Conservation (phyloP, 805 yeast genomes). For the Blastobotrys mokoenaii region DNA sequence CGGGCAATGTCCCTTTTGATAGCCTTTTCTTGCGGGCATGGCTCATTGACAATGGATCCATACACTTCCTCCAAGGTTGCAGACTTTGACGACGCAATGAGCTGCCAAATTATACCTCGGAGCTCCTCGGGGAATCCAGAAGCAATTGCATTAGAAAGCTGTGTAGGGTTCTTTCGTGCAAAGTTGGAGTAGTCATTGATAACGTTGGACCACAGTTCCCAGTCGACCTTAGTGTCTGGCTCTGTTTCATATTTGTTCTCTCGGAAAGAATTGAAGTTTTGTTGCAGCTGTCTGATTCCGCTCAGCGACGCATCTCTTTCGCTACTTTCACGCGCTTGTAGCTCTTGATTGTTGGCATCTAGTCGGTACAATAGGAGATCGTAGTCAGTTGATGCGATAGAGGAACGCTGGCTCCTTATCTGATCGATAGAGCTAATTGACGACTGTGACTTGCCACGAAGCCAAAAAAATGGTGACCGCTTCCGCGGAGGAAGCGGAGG, state of each 20-base stretch:
- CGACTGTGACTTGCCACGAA: constrained; percentile 16
- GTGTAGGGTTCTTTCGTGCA: constrained; percentile 52
- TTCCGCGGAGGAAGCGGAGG: constrained; percentile 28
- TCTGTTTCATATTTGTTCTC: constrained; percentile 5
- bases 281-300: constrained; percentile 33
- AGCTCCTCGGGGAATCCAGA: constrained; percentile 78
- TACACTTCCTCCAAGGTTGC: constrained; percentile 52
- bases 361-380: constrained; percentile 55
- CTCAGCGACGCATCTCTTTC: constrained; percentile 44
- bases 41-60: constrained; percentile 36
- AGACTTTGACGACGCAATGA: constrained; percentile 71
- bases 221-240: constrained; percentile 17
- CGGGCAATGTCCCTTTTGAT: constrained; percentile 78
- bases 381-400: constrained; percentile 33
- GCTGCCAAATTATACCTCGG: constrained; percentile 89
- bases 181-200: constrained; percentile 68
- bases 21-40: constrained; percentile 54
- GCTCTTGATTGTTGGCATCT: constrained; percentile 45
- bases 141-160: constrained; percentile 52
- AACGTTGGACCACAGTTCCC: constrained; percentile 76
- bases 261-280: constrained; percentile 23
- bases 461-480: constrained; percentile 26
- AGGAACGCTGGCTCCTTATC: constrained; percentile 2
- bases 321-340: constrained; percentile 40
- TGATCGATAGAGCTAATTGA: no score